Conservation (phyloP, 1,284 basidiomycete genomes). For the Athelia sp. region DNA sequence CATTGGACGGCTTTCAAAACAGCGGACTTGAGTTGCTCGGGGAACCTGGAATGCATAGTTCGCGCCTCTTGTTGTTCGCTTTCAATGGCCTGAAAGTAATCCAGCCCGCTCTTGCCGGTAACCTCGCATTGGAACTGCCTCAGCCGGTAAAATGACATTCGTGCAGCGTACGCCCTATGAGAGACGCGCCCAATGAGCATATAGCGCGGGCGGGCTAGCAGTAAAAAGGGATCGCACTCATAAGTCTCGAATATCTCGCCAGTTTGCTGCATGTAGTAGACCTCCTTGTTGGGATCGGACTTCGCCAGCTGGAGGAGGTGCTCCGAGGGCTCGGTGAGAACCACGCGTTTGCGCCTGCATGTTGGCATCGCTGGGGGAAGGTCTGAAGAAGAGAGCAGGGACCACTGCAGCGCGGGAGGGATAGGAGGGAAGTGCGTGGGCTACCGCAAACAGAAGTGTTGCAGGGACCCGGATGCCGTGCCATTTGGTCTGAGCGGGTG, state of each 20-base stretch:
- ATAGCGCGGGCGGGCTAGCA: slow-evolving; percentile 17
- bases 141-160: slow-evolving; percentile 91
- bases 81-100: slow-evolving; percentile 91
- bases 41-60: slow-evolving; percentile 87
- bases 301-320: slow-evolving; percentile 59
- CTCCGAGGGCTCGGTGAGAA: slow-evolving; percentile 75
- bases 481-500: too few relatives aligned
- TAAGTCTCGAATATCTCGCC: slow-evolving; percentile 95
- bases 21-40: slow-evolving; percentile 86
- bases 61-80: slow-evolving; percentile 88
- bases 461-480: too few relatives aligned
- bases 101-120: slow-evolving; percentile 88
- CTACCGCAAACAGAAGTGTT: too few relatives aligned
- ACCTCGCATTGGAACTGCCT: slow-evolving; percentile 95
- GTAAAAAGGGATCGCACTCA: slow-evolving; percentile 59
- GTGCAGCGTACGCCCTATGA: slow-evolving; percentile 78
- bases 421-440: slow-evolving; percentile 3
- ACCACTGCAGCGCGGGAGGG: slow-evolving; percentile 23
- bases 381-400: slow-evolving; percentile 20
- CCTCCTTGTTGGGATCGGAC: slow-evolving; percentile 64
- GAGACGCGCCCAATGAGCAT: slow-evolving; percentile 9
- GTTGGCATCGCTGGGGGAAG: slow-evolving; percentile 65
- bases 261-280: slow-evolving; percentile 87
- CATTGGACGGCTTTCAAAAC: slow-evolving; percentile 93
- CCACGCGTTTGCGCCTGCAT: slow-evolving; percentile 86